Base-by-base conservation (phyloP, 192 early-diverging fungal genomes). In the Linderina pennispora region DNA sequence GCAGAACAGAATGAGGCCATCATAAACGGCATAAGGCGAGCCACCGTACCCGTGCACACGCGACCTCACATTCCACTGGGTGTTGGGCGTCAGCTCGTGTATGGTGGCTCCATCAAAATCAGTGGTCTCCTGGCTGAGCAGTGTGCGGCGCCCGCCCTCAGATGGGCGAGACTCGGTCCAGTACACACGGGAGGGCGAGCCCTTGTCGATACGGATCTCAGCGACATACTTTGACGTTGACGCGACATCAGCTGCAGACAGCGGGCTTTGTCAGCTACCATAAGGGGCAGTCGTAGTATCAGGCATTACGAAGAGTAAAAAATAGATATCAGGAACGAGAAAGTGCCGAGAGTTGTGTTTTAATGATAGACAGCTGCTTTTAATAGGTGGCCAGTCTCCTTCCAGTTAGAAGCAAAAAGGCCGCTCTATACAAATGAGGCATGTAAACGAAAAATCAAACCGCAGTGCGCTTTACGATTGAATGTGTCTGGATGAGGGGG, bases 11-110 rank as follows among this genome's bases (percentile, higher is more conserved):
- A 86, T 46, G 10, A 78, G 24, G 8, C 78, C 74, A 22, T 66
- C 69, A 19, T 74, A 53, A 7, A 82, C 77, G 1, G 75, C 53
- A 45, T 82, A 84, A 1, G 74, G 58, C 6, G 75, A 78, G 22
- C 87, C 84, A 23, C 88, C 88, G 44, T 87, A 90, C 58, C 88
- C 88, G 43, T 90, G 85, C 4, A 88, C 87, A 8, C 73, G 72
- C 1, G 80, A 75, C 36, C 80, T 77, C 11, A 84, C 78, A 37
- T 77, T 78, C 69, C 79, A 85, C 7, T 65, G 56, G 0, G 50
- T 40, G 9, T 69, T 75, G 0, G 53, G 18, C 8, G 62, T 53
- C 1, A 61, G 46, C 43, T 66, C 58, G 13, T 45, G 14, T 10
- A 53, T 53, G 7, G 55, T 41, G 39, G 38, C 43, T 40, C 55